Evolutionary conservation across 768 basidiomycete genomes (phyloP).

Genomic region (Hydnomerulius pinastri): DNA sequence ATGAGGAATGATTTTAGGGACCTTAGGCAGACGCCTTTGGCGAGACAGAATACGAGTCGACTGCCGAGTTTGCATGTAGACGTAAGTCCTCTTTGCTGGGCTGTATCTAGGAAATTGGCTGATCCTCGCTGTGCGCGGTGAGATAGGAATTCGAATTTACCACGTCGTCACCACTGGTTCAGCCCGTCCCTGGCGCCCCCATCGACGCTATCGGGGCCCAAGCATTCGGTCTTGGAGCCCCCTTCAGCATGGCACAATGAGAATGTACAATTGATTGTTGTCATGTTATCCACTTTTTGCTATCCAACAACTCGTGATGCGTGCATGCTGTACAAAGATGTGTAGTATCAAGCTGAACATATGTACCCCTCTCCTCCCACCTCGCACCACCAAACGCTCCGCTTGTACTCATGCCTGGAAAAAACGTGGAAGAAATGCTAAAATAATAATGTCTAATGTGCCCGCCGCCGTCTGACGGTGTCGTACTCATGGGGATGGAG

Average conservation of each 20-base stretch:
- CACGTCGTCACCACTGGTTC: slow-evolving; percentile 32
- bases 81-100: slow-evolving; percentile 40
- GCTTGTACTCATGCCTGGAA: neutral
- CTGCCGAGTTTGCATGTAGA: slow-evolving; percentile 85
- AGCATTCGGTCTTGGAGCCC: slow-evolving; percentile 30
- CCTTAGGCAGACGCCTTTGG: slow-evolving; percentile 63
- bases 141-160: slow-evolving; percentile 39
- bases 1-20: slow-evolving; percentile 80
- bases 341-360: slow-evolving; percentile 4
- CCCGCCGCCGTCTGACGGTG: slow-evolving; percentile 25
- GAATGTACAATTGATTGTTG: too few species aligned
- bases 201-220: slow-evolving; percentile 23
- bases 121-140: neutral
- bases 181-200: slow-evolving; percentile 16
- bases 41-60: slow-evolving; percentile 82
- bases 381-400: neutral
- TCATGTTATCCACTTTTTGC: neutral
- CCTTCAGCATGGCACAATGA: slow-evolving; percentile 27
- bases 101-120: slow-evolving; percentile 9
- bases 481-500: slow-evolving; percentile 15
- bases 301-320: neutral
- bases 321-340: neutral
- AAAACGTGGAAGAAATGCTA: slow-evolving; percentile 2
- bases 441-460: slow-evolving; percentile 9
- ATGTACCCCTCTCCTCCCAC: neutral